Base-by-base conservation (phyloP, 106 monocot genomes). In the Narthecium ossifragum region DNA sequence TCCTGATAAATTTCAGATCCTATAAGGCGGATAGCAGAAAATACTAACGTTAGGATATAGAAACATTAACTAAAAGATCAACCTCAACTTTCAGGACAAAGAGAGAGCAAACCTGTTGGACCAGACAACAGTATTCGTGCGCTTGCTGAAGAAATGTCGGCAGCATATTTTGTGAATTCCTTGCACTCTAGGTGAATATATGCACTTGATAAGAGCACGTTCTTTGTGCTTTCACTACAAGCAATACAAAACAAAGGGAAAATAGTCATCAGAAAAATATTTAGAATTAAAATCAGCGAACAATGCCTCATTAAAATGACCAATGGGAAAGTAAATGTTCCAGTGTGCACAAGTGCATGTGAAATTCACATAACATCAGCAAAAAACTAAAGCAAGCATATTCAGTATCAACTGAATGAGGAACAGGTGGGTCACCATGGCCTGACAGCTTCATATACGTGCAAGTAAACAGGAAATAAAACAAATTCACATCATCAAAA, bases 1-100 rank as follows among this genome's bases (percentile, higher is more conserved):
- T 98, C 98, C 68, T 91, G 91, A 57, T 91, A 98, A 29, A 98
- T 88, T 70, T 98, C 98, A 82, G 98, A 87, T 45, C 98, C 98
- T 98, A 68, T 36, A 80, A 51, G 24, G 20, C 51, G 20, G 39
- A 45, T 11, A 31, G 51, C 32, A 68, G 0, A 57, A 62, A 41
- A 37, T 30, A 4, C 22, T 63, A 20, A 7, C 15, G 31, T 22
- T 34, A 52, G 31, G 66, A 68, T 4, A 34, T 1, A 53, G 40
- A 63, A 12, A 59, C 8, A 23, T 32, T 60, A 10, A 73, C 32
- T 18, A 63, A 50, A 65, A 26, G 23, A 23, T 24, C 29, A 55
- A 25, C n/a, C n/a, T n/a, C n/a, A n/a, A n/a, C n/a, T n/a, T n/a
- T n/a, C n/a, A n/a, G n/a, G 68, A 51, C 26, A 33, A 46, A 50